These are phyloP conservation scores for Phytophthora tubulina DNA, from an alignment of 352 stramenopile species.

Conservation along the genomic window DNA sequence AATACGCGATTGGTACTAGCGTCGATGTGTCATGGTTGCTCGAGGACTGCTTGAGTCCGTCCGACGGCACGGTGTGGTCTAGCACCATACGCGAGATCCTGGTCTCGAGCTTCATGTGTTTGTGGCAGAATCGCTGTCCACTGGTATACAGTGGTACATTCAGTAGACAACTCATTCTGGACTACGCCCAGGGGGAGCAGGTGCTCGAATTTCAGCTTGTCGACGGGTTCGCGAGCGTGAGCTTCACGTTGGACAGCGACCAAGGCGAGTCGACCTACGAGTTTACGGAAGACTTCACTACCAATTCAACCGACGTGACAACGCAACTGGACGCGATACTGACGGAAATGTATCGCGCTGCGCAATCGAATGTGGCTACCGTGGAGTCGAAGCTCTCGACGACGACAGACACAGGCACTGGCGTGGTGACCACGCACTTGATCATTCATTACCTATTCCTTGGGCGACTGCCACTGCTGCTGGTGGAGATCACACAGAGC, in stretches of 20 bases:
- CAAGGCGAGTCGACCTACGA: slow-evolving; percentile 15
- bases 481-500: slow-evolving; percentile 9
- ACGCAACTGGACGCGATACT: slow-evolving; percentile 22
- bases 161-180: slow-evolving; percentile 13
- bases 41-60: slow-evolving; percentile 28
- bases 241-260: slow-evolving; percentile 20
- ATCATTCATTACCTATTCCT: slow-evolving; percentile 24
- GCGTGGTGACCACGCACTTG: slow-evolving; percentile 18
- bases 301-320: slow-evolving; percentile 1
- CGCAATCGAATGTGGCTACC: slow-evolving; percentile 20
- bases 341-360: slow-evolving; percentile 28
- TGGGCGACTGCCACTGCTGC: slow-evolving; percentile 11
- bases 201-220: slow-evolving; percentile 15
- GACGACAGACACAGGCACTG: neutral
- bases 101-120: slow-evolving; percentile 21
- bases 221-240: slow-evolving; percentile 15
- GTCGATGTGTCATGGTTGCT: slow-evolving; percentile 32
- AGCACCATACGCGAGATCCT: slow-evolving; percentile 19
- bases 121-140: slow-evolving; percentile 25
- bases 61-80: slow-evolving; percentile 28
- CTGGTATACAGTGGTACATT: slow-evolving; percentile 1
- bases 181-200: slow-evolving; percentile 22
- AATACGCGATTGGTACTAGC: neutral
- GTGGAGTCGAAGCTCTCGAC: slow-evolving; percentile 19
- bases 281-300: slow-evolving; percentile 25